Evolutionary conservation across 2,329 filamentous ascomycete genomes (phyloP).

Genomic region (Myriangium duriaei): DNA sequence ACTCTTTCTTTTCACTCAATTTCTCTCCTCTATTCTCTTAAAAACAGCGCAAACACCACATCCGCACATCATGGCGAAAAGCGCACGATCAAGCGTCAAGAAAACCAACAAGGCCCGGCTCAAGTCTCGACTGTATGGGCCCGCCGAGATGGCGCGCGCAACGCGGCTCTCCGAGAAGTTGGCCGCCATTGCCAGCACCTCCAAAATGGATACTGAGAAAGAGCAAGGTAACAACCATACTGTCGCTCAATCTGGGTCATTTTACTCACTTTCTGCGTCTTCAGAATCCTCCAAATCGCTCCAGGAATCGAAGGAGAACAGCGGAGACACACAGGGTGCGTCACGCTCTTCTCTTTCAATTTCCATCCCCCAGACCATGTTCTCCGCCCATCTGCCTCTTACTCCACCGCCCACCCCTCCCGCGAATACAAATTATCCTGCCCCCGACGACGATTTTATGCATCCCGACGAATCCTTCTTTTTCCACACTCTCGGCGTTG

Average conservation of each 20-base stretch:
- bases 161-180: constrained; percentile 79
- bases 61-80: constrained; percentile 63
- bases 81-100: constrained; percentile 61
- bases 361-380: constrained; percentile 12
- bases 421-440: constrained; percentile 10
- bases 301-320: constrained; percentile 13
- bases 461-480: constrained; percentile 22
- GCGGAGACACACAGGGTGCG: constrained; percentile 15
- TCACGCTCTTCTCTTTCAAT: constrained; percentile 14
- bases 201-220: constrained; percentile 35
- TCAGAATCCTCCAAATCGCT: constrained; percentile 13
- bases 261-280: constrained; percentile 1
- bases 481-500: constrained; percentile 27
- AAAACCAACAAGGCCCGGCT: constrained; percentile 77
- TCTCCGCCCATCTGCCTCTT: constrained; percentile 10
- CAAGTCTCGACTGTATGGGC: constrained; percentile 72
- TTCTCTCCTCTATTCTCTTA: constrained; percentile 5
- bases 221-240: constrained; percentile 21
- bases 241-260: not conserved
- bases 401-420: constrained; percentile 12
- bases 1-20: not conserved
- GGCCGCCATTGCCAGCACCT: constrained; percentile 56
- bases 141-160: constrained; percentile 64
- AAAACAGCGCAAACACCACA: no score
- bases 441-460: constrained; percentile 9